These are phyloP conservation scores for Saururus chinensis DNA, from an alignment of 164 flowering plant species.

Conservation along the genomic window DNA sequence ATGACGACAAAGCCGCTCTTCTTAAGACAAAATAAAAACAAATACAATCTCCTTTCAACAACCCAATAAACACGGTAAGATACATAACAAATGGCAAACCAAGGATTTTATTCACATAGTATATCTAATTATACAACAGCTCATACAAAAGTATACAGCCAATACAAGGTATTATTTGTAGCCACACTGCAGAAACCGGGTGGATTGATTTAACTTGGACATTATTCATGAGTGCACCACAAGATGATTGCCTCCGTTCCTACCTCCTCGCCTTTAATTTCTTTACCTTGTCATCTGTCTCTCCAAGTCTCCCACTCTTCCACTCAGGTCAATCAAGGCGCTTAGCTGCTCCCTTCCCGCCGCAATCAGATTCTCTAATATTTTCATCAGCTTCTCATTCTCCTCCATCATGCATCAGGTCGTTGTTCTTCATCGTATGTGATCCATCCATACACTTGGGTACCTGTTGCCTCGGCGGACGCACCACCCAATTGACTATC, in stretches of 20 bases:
- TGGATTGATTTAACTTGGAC: neutral
- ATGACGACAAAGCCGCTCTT: too few species aligned
- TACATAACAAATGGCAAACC: neutral
- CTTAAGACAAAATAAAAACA: neutral
- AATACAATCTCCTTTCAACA: neutral
- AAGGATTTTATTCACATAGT: neutral
- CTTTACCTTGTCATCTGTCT: slow-evolving; percentile 29
- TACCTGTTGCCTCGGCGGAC: neutral
- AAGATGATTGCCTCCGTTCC: neutral
- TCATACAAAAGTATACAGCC: neutral
- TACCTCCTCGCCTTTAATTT: slow-evolving; percentile 18
- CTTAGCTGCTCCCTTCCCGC: slow-evolving; percentile 51
- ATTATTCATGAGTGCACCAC: neutral
- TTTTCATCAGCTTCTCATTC: slow-evolving; percentile 38
- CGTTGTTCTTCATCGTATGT: neutral
- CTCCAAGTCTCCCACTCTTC: slow-evolving; percentile 20
- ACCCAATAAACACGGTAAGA: too few species aligned
- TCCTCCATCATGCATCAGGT: slow-evolving; percentile 32
- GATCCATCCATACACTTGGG: neutral
- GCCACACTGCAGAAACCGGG: neutral
- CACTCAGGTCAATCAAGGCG: slow-evolving; percentile 18
- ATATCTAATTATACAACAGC: neutral
- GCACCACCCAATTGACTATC: neutral
- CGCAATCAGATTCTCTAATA: slow-evolving; percentile 44
- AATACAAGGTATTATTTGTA: neutral